phyloP scores from a whole-genome alignment of 1,284 basidiomycete genomes.

The Ustilago curta region DNA sequence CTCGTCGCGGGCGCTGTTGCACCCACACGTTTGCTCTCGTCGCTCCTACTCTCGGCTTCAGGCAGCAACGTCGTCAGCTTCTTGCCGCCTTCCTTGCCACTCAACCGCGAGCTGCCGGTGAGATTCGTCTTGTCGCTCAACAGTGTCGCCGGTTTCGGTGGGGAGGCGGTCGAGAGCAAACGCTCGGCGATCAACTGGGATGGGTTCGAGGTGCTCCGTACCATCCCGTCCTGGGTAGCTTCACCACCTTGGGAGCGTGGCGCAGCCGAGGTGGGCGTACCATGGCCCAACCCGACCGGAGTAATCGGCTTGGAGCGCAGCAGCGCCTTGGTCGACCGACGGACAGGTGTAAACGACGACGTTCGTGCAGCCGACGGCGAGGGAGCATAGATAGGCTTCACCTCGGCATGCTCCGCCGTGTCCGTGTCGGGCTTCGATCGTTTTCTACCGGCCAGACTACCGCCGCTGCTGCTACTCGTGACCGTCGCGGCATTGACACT shows the following conservation, averaged over 20 bases:
- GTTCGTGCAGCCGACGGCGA: constrained; percentile 5
- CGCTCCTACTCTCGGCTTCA: background rate
- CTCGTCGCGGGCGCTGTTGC: background rate
- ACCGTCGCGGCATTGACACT: background rate
- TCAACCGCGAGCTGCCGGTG: constrained; percentile 4
- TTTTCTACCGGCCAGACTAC: constrained; percentile 26
- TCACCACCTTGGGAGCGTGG: too few relatives aligned
- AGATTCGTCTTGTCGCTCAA: constrained; percentile 30
- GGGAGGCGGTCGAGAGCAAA: background rate
- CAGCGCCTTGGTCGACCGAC: background rate
- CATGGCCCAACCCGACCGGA: constrained; percentile 16
- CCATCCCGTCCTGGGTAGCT: constrained; percentile 17
- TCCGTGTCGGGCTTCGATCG: constrained; percentile 19
- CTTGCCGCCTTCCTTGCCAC: constrained; percentile 9
- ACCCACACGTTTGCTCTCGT: background rate
- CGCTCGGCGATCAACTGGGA: constrained; percentile 35
- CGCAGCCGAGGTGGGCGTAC: constrained; percentile 14
- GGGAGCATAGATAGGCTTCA: constrained; percentile 30
- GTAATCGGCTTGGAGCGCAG: background rate
- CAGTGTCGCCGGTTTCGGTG: constrained; percentile 8
- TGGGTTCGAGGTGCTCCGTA: constrained; percentile 36
- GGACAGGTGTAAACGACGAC: constrained; percentile 24
- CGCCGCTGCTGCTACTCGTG: background rate
- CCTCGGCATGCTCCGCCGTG: background rate
- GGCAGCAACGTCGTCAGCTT: background rate